These are phyloP conservation scores for Cyclotella kingstonii DNA, from an alignment of 108 stramenopile genomes.

Conservation along the genomic window DNA sequence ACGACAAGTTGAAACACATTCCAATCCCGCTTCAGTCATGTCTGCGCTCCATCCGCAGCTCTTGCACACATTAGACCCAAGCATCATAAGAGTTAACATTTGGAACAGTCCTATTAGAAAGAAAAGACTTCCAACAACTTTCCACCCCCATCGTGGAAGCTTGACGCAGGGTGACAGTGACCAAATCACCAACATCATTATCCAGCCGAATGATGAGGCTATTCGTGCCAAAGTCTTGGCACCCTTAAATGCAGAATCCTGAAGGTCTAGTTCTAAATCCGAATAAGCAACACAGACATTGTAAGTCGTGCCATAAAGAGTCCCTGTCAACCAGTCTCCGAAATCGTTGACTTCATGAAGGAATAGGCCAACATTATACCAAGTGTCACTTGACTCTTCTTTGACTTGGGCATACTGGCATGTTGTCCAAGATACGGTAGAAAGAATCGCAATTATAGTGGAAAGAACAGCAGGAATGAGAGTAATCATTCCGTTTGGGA, in stretches of 20 bases:
- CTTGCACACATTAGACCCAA: slow-evolving; percentile 3
- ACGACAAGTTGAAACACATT: not conserved
- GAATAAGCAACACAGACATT: not conserved
- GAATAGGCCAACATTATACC: not conserved
- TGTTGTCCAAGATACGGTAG: not conserved
- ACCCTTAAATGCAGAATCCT: not conserved
- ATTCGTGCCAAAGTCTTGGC: not conserved
- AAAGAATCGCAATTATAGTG: not conserved
- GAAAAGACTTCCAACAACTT: not conserved
- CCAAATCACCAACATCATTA: not conserved
- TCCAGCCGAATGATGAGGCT: not conserved
- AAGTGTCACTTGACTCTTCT: not conserved
- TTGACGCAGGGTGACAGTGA: slow-evolving; percentile 4
- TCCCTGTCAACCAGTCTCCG: not conserved
- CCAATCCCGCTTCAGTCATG: not conserved
- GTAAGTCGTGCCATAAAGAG: not conserved
- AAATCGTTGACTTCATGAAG: not conserved
- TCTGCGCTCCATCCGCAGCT: not conserved
- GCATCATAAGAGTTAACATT: slow-evolving; percentile 7
- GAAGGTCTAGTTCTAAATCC: not conserved
- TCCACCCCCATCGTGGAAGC: not conserved
- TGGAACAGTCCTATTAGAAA: slow-evolving; percentile 6
- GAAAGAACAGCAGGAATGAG: not conserved
- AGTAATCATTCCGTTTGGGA: not conserved
- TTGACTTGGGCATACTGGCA: not conserved